Base-by-base conservation (phyloP, 192 early-diverging fungal genomes). In the Chytriomyces hyalinus region DNA sequence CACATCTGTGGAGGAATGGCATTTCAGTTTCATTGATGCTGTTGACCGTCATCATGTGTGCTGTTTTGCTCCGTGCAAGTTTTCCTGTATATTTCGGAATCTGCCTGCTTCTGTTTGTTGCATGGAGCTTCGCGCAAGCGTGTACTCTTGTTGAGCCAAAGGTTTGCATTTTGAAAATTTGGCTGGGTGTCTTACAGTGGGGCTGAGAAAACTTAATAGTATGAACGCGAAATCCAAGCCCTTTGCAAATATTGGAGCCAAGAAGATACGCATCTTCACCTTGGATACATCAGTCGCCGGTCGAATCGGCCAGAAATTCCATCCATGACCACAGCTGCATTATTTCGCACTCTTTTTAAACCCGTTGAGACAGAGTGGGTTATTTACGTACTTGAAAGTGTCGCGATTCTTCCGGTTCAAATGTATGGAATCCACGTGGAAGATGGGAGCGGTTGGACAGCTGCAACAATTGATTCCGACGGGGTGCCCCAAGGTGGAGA, bases 401-500 rank as follows among this genome's bases (percentile, higher is more conserved):
- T 75, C n/a, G 11, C 73, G 3, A 75, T 75, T 50, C 46, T 75
- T 49, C 73, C 73, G 9, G 15, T 64, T 5, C 11, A 64, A 6
- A 6, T 49, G 46, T 75, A 26, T 66, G 73, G 73, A 17, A 36
- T 8, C 15, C 73, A 75, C 20, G 46, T 61, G 17, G 71, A 73
- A 48, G 73, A 75, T 44, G 73, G 73, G 28, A 65, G 60, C 10
- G 73, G 63, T 17, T 75, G 73, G 73, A 75, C 73, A 8, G 73
- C 63, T 7, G 73, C 63, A 11, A 75, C 73, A 13, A 43, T 66
- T 11, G 73, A 65, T 48, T 5, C 28, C 7, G 17, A 13, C 3
- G 10, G 43, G 7, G 64, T 44, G 0, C n/a, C 60, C 8, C 44
- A 26, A n/a, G 36, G 36, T 36, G 36, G 36, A 36, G 36, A 36